Evolutionary conservation across 2,329 filamentous ascomycete genomes (phyloP).

Genomic region (Venturiaceae sp.): DNA sequence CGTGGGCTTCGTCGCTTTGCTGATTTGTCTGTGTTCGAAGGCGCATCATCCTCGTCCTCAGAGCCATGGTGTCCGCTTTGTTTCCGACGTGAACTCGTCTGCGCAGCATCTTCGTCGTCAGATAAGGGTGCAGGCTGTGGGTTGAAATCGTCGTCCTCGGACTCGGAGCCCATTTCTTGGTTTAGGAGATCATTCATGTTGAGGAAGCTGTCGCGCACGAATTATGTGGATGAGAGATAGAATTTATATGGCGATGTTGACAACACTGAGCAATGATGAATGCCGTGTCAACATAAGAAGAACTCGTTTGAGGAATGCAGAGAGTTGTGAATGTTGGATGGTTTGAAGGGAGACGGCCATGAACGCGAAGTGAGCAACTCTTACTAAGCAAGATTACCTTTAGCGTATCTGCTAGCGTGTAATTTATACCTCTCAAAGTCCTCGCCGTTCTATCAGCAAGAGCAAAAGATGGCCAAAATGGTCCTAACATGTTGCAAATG

Average conservation of each 20-base stretch:
- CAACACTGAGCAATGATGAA: background rate
- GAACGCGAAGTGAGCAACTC: too few relatives aligned
- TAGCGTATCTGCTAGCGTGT: too few relatives aligned
- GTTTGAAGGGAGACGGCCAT: too few relatives aligned
- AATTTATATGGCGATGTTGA: background rate
- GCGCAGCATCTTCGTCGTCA: conserved; percentile 51
- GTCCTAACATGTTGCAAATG: too few relatives aligned
- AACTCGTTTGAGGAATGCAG: too few relatives aligned
- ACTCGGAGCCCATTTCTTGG: conserved; percentile 26
- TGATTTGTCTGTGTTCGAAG: conserved; percentile 17
- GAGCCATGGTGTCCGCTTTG: conserved; percentile 11
- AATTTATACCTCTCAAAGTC: too few relatives aligned
- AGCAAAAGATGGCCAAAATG: too few relatives aligned
- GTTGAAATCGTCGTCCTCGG: conserved; percentile 85
- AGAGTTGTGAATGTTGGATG: too few relatives aligned
- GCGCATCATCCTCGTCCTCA: conserved; percentile 19
- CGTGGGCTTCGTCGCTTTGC: conserved; percentile 3
- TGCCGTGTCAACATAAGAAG: too few relatives aligned
- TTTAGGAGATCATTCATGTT: background rate
- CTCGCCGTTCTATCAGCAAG: too few relatives aligned
- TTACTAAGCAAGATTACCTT: too few relatives aligned
- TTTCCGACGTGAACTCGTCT: conserved; percentile 9
- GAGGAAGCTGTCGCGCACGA: background rate
- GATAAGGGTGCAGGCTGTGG: conserved; percentile 65
- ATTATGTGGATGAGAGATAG: background rate